Conservation (phyloP, 176 grass and related monocot genomes). For the Poa annua region DNA sequence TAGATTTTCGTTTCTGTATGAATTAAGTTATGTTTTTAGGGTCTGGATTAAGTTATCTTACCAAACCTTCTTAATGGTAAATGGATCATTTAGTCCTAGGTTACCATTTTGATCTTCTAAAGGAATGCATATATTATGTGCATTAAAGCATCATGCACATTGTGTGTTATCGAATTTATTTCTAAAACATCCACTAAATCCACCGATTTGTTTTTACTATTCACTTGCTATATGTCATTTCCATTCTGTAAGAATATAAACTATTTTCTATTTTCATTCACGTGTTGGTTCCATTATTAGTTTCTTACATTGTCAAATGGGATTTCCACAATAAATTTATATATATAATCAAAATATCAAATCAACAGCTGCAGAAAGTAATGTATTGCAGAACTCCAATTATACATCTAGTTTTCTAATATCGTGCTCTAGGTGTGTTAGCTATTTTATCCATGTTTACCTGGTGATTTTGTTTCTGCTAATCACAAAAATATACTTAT, state of each 20-base stretch:
- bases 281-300: neutral
- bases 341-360: neutral
- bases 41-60: neutral
- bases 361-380: neutral
- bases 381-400: neutral
- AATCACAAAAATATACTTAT: neutral
- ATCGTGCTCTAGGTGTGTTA: neutral
- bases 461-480: neutral
- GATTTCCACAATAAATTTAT: neutral
- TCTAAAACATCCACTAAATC: neutral
- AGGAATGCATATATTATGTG: neutral
- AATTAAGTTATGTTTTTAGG: neutral
- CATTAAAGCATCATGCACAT: neutral
- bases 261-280: neutral
- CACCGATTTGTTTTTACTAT: neutral
- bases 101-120: neutral
- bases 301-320: neutral
- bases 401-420: neutral
- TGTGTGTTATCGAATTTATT: too few relatives aligned
- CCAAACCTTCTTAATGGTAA: neutral
- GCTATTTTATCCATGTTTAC: neutral
- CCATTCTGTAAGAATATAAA: neutral
- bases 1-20: neutral
- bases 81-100: neutral
- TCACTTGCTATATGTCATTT: neutral